Evolutionary conservation across 2,329 filamentous ascomycete genomes (phyloP).

Genomic region (Pyrenochaeta sp.): DNA sequence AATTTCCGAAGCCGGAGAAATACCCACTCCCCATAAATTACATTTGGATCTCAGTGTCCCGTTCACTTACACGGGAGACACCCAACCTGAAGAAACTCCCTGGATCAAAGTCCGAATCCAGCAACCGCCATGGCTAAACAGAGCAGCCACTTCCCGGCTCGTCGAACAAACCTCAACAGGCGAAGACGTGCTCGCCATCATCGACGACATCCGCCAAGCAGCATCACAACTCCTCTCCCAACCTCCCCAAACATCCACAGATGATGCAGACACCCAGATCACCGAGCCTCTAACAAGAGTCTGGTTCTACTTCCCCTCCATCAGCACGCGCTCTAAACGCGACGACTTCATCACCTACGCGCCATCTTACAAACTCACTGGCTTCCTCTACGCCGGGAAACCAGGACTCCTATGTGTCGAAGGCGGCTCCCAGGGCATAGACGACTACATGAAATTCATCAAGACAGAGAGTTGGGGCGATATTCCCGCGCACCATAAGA

Average conservation of each 20-base stretch:
- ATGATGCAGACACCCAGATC: neutral
- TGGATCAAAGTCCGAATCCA: slow-evolving; percentile 27
- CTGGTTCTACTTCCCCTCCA: slow-evolving; percentile 71
- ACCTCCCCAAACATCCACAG: neutral
- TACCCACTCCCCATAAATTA: slow-evolving; percentile 6
- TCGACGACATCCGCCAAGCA: slow-evolving; percentile 30
- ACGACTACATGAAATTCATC: slow-evolving; percentile 69
- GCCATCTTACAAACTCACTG: slow-evolving; percentile 61
- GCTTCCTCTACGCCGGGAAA: slow-evolving; percentile 68
- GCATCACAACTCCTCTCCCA: slow-evolving; percentile 12
- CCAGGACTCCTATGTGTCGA: slow-evolving; percentile 64
- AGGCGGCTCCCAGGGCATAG: slow-evolving; percentile 57
- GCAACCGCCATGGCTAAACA: slow-evolving; percentile 34
- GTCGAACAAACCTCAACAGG: slow-evolving; percentile 11
- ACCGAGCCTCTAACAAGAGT: slow-evolving; percentile 54
- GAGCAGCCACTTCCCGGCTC: slow-evolving; percentile 25
- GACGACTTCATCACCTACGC: slow-evolving; percentile 64
- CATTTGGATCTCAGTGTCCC: slow-evolving; percentile 28
- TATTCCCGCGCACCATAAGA: slow-evolving; percentile 68
- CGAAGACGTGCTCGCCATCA: slow-evolving; percentile 29
- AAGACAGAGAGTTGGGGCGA: slow-evolving; percentile 70
- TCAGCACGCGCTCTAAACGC: slow-evolving; percentile 66
- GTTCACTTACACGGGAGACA: slow-evolving; percentile 16
- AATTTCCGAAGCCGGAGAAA: slow-evolving; percentile 7
- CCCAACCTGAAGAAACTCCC: slow-evolving; percentile 24